These are phyloP conservation scores for Cantharellus anzutake DNA, from an alignment of 768 basidiomycete genomes.

Conservation along the genomic window DNA sequence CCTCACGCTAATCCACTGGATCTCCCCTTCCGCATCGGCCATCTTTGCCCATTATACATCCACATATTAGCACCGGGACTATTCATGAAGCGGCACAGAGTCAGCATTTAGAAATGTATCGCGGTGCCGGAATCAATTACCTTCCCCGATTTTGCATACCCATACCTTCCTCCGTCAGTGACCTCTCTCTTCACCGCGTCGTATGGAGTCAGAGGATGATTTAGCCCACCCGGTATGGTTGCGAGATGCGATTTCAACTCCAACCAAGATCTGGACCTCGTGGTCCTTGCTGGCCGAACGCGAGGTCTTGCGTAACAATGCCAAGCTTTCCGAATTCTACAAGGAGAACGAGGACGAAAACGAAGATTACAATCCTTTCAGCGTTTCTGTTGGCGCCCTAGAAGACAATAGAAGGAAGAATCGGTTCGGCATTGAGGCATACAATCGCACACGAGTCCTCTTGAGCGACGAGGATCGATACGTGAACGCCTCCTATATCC, in stretches of 20 bases:
- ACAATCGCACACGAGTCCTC: slow-evolving; percentile 64
- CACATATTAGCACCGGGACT: no score
- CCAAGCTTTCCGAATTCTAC: neutral
- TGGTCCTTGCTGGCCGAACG: neutral
- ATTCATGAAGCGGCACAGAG: no score
- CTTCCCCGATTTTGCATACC: no score
- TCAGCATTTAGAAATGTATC: no score
- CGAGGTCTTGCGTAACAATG: neutral
- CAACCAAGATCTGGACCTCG: neutral
- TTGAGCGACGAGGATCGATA: slow-evolving; percentile 30
- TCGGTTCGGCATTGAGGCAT: slow-evolving; percentile 34
- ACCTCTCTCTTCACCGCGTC: neutral
- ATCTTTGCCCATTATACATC: no score
- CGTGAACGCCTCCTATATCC: slow-evolving; percentile 76
- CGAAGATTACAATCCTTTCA: neutral
- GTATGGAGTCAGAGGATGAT: neutral
- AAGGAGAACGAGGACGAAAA: neutral
- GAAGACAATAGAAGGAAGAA: neutral
- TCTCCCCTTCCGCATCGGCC: no score
- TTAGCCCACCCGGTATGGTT: neutral
- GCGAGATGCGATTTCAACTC: neutral
- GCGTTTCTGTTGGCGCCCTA: neutral
- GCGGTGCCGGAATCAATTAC: no score
- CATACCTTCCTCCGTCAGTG: no score
- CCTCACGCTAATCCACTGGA: no score